A percentile compares a stretch with the other conserved stretches of the same genome.
phyloP scores from a whole-genome alignment of 306 rosid species.

The Lotus japonicus region DNA sequence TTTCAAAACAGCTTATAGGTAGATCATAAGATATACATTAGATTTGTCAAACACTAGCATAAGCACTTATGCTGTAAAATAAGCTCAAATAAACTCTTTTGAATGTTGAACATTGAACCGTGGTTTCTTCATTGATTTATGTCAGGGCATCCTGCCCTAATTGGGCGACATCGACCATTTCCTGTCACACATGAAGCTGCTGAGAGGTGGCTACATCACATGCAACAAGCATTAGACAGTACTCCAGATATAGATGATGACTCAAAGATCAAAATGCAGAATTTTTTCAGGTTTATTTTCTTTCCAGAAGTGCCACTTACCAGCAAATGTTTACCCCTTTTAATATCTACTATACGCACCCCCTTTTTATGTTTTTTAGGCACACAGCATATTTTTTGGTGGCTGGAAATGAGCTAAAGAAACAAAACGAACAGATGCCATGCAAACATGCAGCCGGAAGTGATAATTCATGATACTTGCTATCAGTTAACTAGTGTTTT shows the following conservation, averaged over 20 bases:
- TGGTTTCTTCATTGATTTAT: constrained; percentile 4
- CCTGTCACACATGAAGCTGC: constrained; percentile 78
- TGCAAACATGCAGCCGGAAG: constrained; percentile 52
- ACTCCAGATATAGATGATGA: constrained; percentile 73
- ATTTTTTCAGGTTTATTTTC: constrained; percentile 62
- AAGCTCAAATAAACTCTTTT: no score
- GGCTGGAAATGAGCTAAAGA: constrained; percentile 80
- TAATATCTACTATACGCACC: no score
- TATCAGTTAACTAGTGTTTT: no score
- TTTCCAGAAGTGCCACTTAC: neutral
- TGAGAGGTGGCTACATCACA: constrained; percentile 90
- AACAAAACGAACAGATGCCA: constrained; percentile 37
- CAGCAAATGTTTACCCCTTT: no score
- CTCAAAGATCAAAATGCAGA: constrained; percentile 69
- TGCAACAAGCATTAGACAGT: constrained; percentile 75
- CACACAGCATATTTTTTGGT: constrained; percentile 91
- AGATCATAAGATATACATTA: no score
- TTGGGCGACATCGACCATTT: constrained; percentile 88
- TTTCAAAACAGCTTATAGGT: no score
- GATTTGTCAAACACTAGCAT: no score
- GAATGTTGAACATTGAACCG: neutral
- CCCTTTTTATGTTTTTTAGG: constrained; percentile 26
- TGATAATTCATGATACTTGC: constrained; percentile 10
- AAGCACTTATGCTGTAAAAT: no score
- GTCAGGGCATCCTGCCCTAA: constrained; percentile 94